Conservation (phyloP, 1,284 basidiomycete species). For the Ganoderma leucocontextum region DNA sequence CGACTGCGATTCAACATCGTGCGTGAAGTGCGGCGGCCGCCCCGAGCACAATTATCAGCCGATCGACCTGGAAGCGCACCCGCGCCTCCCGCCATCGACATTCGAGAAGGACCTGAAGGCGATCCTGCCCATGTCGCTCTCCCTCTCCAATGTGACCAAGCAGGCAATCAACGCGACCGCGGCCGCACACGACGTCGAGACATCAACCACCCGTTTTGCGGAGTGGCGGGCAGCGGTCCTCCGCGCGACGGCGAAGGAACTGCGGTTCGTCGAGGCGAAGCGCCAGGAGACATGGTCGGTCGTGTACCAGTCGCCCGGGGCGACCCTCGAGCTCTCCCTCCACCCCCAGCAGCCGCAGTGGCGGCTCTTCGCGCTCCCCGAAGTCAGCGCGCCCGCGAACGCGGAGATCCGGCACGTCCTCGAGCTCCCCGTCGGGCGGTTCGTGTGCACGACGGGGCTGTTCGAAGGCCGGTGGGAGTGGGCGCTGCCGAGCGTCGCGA, state of each 20-base stretch:
- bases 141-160: slow-evolving; percentile 61
- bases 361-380: slow-evolving; percentile 82
- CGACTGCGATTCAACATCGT: slow-evolving; percentile 84
- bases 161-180: slow-evolving; percentile 64
- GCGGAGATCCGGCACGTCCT: slow-evolving; percentile 82
- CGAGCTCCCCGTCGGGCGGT: slow-evolving; percentile 80
- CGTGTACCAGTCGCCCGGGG: slow-evolving; percentile 78
- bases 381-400: slow-evolving; percentile 77
- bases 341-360: slow-evolving; percentile 86
- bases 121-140: slow-evolving; percentile 87
- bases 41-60: slow-evolving; percentile 83
- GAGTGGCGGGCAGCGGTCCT: slow-evolving; percentile 77
- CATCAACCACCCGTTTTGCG: slow-evolving; percentile 65
- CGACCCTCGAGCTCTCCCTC: slow-evolving; percentile 80
- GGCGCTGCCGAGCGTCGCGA: slow-evolving; percentile 71
- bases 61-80: slow-evolving; percentile 57
- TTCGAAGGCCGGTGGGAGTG: slow-evolving; percentile 85
- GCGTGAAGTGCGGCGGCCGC: slow-evolving; percentile 87
- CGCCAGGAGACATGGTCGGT: slow-evolving; percentile 91
- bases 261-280: slow-evolving; percentile 88
- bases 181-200: slow-evolving; percentile 49
- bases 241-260: slow-evolving; percentile 66
- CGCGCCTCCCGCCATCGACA: slow-evolving; percentile 70
- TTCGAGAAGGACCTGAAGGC: slow-evolving; percentile 85
- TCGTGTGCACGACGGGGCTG: slow-evolving; percentile 65